A percentile compares a stretch with the other conserved stretches of the same genome.
phyloP scores from a whole-genome alignment of 306 rosid genomes.

The Vigna hirtella region DNA sequence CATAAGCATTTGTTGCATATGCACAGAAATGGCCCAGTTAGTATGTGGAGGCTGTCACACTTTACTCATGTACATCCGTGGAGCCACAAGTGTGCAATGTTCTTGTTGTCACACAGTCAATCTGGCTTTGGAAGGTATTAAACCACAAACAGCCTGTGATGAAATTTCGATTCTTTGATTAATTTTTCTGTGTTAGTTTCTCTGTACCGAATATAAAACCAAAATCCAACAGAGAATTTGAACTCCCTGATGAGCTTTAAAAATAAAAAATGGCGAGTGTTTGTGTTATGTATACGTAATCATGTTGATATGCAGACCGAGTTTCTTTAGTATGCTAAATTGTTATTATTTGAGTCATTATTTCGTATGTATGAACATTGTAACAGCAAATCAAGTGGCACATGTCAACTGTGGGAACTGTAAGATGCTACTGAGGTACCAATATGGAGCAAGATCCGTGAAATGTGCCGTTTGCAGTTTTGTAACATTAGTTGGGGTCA shows the following conservation, averaged over 20 bases:
- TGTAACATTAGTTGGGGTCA: constrained; percentile 89
- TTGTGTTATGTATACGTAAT: not conserved
- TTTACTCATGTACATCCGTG: constrained; percentile 88
- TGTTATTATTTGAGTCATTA: constrained; percentile 14
- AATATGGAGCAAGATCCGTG: constrained; percentile 88
- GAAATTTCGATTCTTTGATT: no score
- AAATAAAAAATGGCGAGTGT: not conserved
- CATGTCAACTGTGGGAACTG: constrained; percentile 93
- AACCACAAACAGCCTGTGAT: not conserved
- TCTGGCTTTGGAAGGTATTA: constrained; percentile 85
- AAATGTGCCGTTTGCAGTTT: constrained; percentile 93
- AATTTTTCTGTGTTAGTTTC: no score
- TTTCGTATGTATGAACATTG: constrained; percentile 28
- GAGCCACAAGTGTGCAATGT: constrained; percentile 91
- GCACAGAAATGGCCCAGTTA: constrained; percentile 95
- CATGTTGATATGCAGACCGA: not conserved
- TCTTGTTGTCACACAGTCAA: constrained; percentile 95
- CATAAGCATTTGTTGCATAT: constrained; percentile 45
- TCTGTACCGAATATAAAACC: no score
- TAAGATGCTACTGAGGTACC: constrained; percentile 87
- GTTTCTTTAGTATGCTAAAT: constrained; percentile 7
- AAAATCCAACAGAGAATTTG: no score
- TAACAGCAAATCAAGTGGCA: constrained; percentile 93
- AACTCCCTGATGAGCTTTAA: no score
- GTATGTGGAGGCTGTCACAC: constrained; percentile 96